phyloP scores from a whole-genome alignment of 108 stramenopile species.

The Licmophora abbreviata region DNA sequence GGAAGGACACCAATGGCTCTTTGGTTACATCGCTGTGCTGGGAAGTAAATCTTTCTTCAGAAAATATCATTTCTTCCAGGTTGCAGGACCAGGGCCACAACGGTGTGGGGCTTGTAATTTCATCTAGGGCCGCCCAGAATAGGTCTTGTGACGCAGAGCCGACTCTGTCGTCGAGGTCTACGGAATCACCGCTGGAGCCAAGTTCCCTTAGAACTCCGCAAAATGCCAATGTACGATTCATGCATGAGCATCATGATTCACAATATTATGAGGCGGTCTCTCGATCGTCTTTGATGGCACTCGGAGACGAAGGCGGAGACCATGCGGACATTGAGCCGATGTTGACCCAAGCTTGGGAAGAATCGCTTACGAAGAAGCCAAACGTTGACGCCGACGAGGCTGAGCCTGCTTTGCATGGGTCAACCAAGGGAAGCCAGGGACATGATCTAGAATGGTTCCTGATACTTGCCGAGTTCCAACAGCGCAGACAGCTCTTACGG shows the following conservation, averaged over 20 bases:
- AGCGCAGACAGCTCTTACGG: slow-evolving; percentile 45
- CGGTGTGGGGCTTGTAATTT: slow-evolving; percentile 46
- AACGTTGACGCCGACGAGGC: slow-evolving; percentile 1
- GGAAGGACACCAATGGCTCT: slow-evolving; percentile 27
- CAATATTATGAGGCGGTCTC: not conserved
- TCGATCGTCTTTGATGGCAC: not conserved
- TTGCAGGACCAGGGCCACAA: slow-evolving; percentile 70
- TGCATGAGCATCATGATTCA: not conserved
- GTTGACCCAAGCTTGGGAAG: not conserved
- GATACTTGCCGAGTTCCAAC: slow-evolving; percentile 60
- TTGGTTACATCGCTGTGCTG: slow-evolving; percentile 45
- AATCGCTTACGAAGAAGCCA: not conserved
- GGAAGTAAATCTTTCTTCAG: slow-evolving; percentile 41
- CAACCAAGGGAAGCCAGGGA: slow-evolving; percentile 13
- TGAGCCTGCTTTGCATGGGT: slow-evolving; percentile 6
- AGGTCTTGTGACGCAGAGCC: not conserved
- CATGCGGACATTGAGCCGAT: slow-evolving; percentile 7
- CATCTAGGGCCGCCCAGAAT: not conserved
- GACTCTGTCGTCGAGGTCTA: not conserved
- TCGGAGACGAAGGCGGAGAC: not conserved
- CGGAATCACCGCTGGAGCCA: not conserved
- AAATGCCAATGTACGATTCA: not conserved
- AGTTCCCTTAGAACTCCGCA: not conserved
- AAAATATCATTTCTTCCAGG: slow-evolving; percentile 28
- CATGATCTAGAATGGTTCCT: slow-evolving; percentile 42